Evolutionary conservation across 1,139 yeast genomes (phyloP), one percentile per base, ranked within the genome.

Genomic region (Kodamaea alishanica): DNA sequence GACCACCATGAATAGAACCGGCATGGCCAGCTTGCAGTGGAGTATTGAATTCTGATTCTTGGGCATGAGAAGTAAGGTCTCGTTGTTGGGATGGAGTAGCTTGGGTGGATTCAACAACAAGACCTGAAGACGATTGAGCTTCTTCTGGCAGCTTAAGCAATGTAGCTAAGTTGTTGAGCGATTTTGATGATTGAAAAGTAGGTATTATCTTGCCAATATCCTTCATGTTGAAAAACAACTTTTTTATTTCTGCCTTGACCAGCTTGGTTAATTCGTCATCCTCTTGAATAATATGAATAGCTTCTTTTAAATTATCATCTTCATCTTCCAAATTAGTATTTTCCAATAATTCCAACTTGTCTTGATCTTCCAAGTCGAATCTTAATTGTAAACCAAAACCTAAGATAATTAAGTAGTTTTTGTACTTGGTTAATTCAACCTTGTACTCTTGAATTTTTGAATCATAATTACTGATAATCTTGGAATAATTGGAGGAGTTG

Each of bases 341-440:
- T 12, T 40, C 47, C 11, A 39, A 29, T 34, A 32, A 36, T 22
- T 29, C 52, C 28, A 53, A 54, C 35, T 51, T 55, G 39, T 64
- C 65, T 33, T 56, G 60, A 37, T 58, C 72, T 44, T 69, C 71
- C 42, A 68, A 57, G 41, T 70, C 73, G 43, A 70, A 68, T 45
- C 76, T 62, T 43, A 74, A 60, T 45, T 69, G 73, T 43, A 75
- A 65, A 0, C 76, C 80, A 49, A 66, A 67, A 6, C 75, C 77
- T 36, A 75, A 62, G 34, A 69, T 65, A 34, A 66, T 59, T 34
- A 75, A 60, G 54, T 76, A 76, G 45, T 60, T 61, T 55, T 68
- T 73, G 53, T 73, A 74, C 52, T 71, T 67, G 40, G 60, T 56
- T 47, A 73, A 56, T 43, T 75, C 80, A 29, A 55, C 51, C 49